phyloP scores from a whole-genome alignment of 2,329 filamentous ascomycete genomes.

The Alternaria sp. region DNA sequence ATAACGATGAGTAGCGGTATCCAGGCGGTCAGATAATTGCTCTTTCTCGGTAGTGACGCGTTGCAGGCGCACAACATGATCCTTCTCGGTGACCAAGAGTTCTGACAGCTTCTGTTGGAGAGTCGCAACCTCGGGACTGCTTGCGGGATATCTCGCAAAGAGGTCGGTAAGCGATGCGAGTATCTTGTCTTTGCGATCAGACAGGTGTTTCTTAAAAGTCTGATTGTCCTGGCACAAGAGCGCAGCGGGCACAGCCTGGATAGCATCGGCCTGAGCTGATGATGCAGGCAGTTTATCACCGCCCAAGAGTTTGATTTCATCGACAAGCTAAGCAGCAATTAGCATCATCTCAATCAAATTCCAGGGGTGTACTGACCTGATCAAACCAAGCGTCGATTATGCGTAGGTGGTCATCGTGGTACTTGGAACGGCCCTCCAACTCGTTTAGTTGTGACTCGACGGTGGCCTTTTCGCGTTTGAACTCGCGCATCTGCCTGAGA shows the following conservation, averaged over 20 bases:
- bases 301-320: conserved; percentile 58
- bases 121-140: conserved; percentile 73
- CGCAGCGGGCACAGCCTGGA: conserved; percentile 59
- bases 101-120: conserved; percentile 79
- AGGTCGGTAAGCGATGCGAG: conserved; percentile 76
- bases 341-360: conserved; percentile 29
- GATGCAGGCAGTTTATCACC: conserved; percentile 44
- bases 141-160: conserved; percentile 60
- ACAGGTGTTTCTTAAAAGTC: conserved; percentile 80
- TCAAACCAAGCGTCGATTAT: conserved; percentile 93
- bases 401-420: conserved; percentile 93
- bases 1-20: conserved; percentile 88
- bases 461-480: conserved; percentile 87
- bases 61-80: conserved; percentile 78
- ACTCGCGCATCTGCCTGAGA: conserved; percentile 96
- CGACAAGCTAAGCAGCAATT: conserved; percentile 53
- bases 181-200: conserved; percentile 78
- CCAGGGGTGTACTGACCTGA: conserved; percentile 70
- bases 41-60: conserved; percentile 81
- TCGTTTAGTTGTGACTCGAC: conserved; percentile 84
- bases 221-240: conserved; percentile 65
- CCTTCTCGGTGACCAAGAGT: conserved; percentile 83
- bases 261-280: conserved; percentile 35
- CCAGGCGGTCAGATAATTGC: conserved; percentile 83
- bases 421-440: conserved; percentile 76